Conservation (phyloP, 148 eudicot genomes). For the Nepenthes mirabilis region DNA sequence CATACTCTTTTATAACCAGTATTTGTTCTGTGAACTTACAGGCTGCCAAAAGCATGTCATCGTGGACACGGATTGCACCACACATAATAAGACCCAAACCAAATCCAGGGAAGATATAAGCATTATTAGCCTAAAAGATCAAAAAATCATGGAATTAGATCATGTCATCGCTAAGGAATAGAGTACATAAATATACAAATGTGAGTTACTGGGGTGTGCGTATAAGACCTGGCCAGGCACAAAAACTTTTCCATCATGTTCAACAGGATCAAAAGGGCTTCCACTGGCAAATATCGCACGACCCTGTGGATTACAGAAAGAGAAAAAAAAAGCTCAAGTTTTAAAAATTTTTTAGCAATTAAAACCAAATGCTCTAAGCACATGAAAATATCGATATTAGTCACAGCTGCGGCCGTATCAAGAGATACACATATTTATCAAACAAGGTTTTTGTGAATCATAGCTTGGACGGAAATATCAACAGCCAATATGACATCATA, state of each 20-base stretch:
- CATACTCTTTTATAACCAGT: neutral
- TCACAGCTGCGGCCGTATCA: too few species aligned
- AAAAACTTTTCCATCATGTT: constrained; percentile 25
- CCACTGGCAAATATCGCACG: constrained; percentile 56
- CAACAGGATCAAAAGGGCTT: constrained; percentile 78
- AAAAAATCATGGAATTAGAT: constrained; percentile 1
- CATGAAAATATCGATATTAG: too few species aligned
- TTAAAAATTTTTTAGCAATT: neutral
- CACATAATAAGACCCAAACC: constrained; percentile 62
- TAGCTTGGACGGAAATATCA: too few species aligned
- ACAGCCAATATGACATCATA: too few species aligned
- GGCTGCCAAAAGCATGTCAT: constrained; percentile 88
- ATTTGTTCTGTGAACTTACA: constrained; percentile 46
- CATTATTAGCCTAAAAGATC: constrained; percentile 46
- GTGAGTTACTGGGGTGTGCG: neutral
- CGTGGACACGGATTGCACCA: constrained; percentile 46
- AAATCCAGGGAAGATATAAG: constrained; percentile 57
- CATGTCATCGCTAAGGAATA: constrained; percentile 6
- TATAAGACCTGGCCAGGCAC: constrained; percentile 41
- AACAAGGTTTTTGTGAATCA: too few species aligned
- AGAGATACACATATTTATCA: too few species aligned
- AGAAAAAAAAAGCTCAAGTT: too few species aligned
- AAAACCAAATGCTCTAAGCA: neutral
- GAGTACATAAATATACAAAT: neutral
- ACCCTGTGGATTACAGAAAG: constrained; percentile 22